These are phyloP conservation scores for Colletotrichum siamense DNA, from an alignment of 2,329 filamentous ascomycete genomes.

Conservation along the genomic window DNA sequence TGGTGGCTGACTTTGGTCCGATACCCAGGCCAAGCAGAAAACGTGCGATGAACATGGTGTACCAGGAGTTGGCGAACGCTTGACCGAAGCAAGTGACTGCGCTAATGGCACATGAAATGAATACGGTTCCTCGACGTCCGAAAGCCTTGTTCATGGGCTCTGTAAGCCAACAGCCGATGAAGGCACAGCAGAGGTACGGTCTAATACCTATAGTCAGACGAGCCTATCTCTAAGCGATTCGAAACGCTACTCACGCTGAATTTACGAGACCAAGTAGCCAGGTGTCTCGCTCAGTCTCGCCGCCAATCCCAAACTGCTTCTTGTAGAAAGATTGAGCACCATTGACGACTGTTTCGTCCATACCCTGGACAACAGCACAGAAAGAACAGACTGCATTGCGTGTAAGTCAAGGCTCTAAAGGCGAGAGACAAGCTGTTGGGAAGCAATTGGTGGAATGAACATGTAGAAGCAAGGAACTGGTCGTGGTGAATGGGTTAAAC, in stretches of 20 bases:
- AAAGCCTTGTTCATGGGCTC: slow-evolving; percentile 74
- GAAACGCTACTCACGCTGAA: slow-evolving; percentile 40
- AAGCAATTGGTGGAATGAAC: background rate
- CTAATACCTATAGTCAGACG: background rate
- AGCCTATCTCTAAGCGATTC: rapidly evolving
- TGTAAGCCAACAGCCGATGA: slow-evolving; percentile 76
- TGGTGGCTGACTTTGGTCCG: slow-evolving; percentile 73
- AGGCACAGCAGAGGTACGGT: slow-evolving; percentile 70
- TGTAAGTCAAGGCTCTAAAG: background rate
- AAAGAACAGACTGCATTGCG: slow-evolving; percentile 60
- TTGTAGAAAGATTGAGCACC: slow-evolving; percentile 55
- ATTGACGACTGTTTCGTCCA: slow-evolving; percentile 70
- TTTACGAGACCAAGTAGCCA: slow-evolving; percentile 71
- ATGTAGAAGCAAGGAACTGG: background rate
- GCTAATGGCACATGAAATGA: slow-evolving; percentile 70
- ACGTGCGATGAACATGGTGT: slow-evolving; percentile 72
- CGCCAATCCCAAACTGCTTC: slow-evolving; percentile 63
- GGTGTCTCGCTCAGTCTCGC: slow-evolving; percentile 50
- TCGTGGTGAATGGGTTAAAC: slow-evolving; percentile 5
- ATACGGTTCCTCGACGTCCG: slow-evolving; percentile 75
- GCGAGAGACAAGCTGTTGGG: background rate
- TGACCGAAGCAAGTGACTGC: slow-evolving; percentile 59
- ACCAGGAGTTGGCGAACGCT: slow-evolving; percentile 55
- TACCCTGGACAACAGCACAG: slow-evolving; percentile 72
- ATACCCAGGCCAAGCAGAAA: slow-evolving; percentile 75